Evolutionary conservation across 805 yeast species (phyloP).

Genomic region (Metschnikowia peoriensis): DNA sequence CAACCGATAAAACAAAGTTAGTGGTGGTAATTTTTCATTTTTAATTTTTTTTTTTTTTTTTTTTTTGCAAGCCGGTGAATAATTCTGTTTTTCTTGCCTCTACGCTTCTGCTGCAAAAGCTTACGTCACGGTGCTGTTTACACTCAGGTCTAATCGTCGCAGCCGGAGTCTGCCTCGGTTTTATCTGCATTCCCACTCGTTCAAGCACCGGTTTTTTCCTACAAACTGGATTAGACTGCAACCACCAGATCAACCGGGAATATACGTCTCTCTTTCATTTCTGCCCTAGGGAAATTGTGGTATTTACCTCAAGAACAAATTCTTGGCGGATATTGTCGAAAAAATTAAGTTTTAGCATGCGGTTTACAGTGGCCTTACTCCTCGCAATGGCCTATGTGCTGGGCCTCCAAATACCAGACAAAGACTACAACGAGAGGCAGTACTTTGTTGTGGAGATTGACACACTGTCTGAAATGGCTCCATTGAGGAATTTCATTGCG

Average conservation of each 20-base stretch:
- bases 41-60: too few species aligned
- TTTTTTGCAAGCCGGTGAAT: too few species aligned
- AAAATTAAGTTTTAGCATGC: constrained; percentile 7
- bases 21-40: too few species aligned
- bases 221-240: background rate
- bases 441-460: constrained; percentile 65
- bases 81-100: too few species aligned
- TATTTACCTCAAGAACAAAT: background rate
- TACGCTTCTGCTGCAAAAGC: background rate
- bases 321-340: background rate
- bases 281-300: background rate
- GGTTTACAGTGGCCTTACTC: constrained; percentile 8
- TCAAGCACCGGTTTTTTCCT: background rate
- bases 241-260: background rate
- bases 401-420: constrained; percentile 14
- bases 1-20: too few species aligned
- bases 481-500: constrained; percentile 34
- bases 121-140: background rate
- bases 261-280: background rate
- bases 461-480: constrained; percentile 22
- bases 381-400: constrained; percentile 9
- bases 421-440: constrained; percentile 50
- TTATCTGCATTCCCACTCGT: constrained; percentile 6
- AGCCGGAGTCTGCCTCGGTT: background rate
- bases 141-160: background rate